phyloP scores from a whole-genome alignment of 1,139 yeast genomes.

The Saccharomycopsis hybrid region DNA sequence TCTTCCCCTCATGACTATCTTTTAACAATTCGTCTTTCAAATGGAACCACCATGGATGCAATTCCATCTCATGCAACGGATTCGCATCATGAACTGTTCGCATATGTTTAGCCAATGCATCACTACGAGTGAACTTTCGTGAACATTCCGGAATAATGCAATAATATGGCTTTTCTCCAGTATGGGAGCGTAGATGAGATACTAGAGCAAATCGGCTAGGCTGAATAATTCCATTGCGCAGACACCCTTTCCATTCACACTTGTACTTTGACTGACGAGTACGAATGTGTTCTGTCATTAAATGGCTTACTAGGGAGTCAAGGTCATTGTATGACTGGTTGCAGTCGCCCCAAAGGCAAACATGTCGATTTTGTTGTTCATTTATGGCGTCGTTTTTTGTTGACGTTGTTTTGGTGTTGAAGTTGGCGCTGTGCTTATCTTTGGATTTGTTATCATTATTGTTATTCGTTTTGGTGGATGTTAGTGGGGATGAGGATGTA shows the following conservation, averaged over 20 bases:
- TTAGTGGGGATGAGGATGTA: too few species aligned
- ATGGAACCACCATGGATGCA: slow-evolving; percentile 23
- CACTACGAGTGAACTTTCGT: slow-evolving; percentile 51
- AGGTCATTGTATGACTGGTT: slow-evolving; percentile 27
- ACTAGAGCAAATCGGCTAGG: slow-evolving; percentile 55
- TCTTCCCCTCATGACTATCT: background rate
- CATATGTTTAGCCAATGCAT: slow-evolving; percentile 59
- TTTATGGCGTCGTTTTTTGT: too few species aligned
- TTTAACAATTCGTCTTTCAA: slow-evolving; percentile 1
- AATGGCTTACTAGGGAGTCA: slow-evolving; percentile 33
- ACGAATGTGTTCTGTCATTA: slow-evolving; percentile 34
- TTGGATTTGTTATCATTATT: too few species aligned
- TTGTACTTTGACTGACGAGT: slow-evolving; percentile 38
- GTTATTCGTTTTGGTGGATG: too few species aligned
- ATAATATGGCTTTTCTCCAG: slow-evolving; percentile 61
- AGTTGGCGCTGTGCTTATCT: too few species aligned
- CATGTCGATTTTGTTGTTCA: too few species aligned
- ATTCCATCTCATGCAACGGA: slow-evolving; percentile 23
- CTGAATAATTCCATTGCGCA: slow-evolving; percentile 47
- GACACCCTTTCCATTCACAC: slow-evolving; percentile 61
- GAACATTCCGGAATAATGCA: slow-evolving; percentile 70
- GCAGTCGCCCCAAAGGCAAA: slow-evolving; percentile 37
- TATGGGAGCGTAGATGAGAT: slow-evolving; percentile 58
- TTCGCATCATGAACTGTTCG: slow-evolving; percentile 53
- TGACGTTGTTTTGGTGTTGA: too few species aligned